Base-by-base conservation (phyloP, 2,329 filamentous ascomycete genomes). In the Diaporthe caulivora region DNA sequence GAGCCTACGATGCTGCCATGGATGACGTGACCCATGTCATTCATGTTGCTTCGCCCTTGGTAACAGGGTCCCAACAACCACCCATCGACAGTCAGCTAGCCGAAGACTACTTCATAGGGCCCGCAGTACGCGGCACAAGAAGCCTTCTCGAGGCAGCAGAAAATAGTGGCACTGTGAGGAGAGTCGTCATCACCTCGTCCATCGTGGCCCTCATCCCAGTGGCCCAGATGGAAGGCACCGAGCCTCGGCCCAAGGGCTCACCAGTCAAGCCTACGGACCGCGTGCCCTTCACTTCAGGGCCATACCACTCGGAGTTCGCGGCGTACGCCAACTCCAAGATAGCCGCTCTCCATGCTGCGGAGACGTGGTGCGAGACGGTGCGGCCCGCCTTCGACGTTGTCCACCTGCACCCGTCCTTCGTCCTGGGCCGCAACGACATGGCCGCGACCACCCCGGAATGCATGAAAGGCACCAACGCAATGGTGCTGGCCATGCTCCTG, bases 241-340 rank as follows among this genome's bases (percentile, higher is more conserved):
- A 72, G 64, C 15, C 55, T 24, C 70, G 72, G 31, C 70, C 70
- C 42, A 40, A 62, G 24, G 15, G 42, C 64, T 44, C 44, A 11
- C 55, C 67, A 21, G 67, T 72, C 17, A 40, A 26, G 24, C 74
- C 73, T 1, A 71, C 73, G 17, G 76, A 76, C 57, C 75, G 76
- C 40, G 62, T 76, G 7, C 64, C 72, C 7, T 54, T 75, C 68
- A 55, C 58, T 2, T n/a, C 72, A 1, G 78, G 77, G 1, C 82
- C 82, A 13, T 82, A 81, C 75, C 72, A 73, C 26, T 77, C 77
- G 70, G 77, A 78, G 62, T 78, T 83, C 47, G 79, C 77, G 8
- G 83, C 82, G 26, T 84, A 85, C 74, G 76, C 76, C 3, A 80
- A 82, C 1, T 81, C 81, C 74, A 85, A 85, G 76, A 78, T 79